Base-by-base conservation (phyloP, 208 protist species). In the Vickermania ingenoplastis region DNA sequence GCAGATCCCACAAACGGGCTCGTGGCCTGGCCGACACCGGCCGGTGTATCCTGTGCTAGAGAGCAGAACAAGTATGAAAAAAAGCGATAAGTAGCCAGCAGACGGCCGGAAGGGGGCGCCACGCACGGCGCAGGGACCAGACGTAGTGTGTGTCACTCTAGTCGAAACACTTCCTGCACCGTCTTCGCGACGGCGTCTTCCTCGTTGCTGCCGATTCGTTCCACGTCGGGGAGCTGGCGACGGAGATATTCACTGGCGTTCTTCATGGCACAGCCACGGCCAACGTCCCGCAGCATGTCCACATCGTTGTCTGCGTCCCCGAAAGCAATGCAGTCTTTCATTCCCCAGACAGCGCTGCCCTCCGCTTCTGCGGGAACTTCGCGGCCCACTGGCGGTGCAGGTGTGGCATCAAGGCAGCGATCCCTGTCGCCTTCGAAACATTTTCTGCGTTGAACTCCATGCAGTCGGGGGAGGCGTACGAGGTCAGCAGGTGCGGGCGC, bases 231-330 rank as follows among this genome's bases (percentile, higher is more conserved):
- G 24, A 87, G 51, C 50, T 55, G 50, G 48, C 71, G 65, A 63
- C 81, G 82, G 31, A 91, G 62, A 0, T 70, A 74, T 29, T 61
- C 52, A 31, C 70, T 71, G 2, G 63, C 77, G 59, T 91, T 91
- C 21, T 49, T 64, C 83, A 91, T 91, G 22, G 86, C 66, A 55
- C 61, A 87, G 1, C 75, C 83, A 48, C 85, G 86, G 2, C 77
- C 77, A 0, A 79, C 79, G 0, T 49, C 64, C 14, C 51, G 31
- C 13, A 91, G 68, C 67, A 91, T 79, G 53, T 85, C 73, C 31
- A 64, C 57, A 49, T 91, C 83, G 55, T 87, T 91, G 50, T 86
- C 45, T n/a, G 75, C 73, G 41, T 91, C 75, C 21, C 83, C 83
- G 62, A 91, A 86, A 11, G 77, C 75, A 59, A 91, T 77, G 58